phyloP scores from a whole-genome alignment of 1,284 basidiomycete species.

The Apiotrichum domesticum region DNA sequence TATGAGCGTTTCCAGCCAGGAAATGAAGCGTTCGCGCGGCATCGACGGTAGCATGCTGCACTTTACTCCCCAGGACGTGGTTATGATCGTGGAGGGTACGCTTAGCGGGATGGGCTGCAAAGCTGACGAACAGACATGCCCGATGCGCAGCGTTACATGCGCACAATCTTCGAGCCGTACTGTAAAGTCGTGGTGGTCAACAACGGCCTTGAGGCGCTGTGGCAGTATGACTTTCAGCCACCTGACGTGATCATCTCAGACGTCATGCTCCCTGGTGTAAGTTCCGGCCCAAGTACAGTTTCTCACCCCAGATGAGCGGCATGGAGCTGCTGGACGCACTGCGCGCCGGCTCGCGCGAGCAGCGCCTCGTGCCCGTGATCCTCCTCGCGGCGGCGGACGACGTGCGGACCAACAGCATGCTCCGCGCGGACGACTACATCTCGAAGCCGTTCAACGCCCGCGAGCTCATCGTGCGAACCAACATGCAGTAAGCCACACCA shows the following conservation, averaged over 20 bases:
- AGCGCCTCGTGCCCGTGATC: conserved; percentile 32
- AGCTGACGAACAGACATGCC: conserved; percentile 21
- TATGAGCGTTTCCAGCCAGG: background rate
- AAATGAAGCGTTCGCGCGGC: conserved; percentile 9
- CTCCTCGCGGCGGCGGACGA: conserved; percentile 41
- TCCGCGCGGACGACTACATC: conserved; percentile 47
- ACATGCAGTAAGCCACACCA: conserved; percentile 35
- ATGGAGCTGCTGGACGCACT: conserved; percentile 30
- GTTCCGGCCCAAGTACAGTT: conserved; percentile 1
- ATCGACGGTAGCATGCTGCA: conserved; percentile 39
- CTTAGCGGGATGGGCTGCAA: too few relatives aligned
- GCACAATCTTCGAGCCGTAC: conserved; percentile 40
- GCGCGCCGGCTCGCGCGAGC: conserved; percentile 16
- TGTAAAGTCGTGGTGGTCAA: conserved; percentile 45
- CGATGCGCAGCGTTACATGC: conserved; percentile 40
- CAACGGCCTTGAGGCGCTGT: conserved; percentile 46
- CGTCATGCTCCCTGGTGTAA: conserved; percentile 47
- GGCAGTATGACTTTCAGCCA: conserved; percentile 26
- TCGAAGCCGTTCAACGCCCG: conserved; percentile 43
- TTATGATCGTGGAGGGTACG: conserved; percentile 42
- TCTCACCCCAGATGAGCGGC: conserved; percentile 27
- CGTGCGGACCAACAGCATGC: conserved; percentile 15
- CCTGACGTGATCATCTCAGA: conserved; percentile 45
- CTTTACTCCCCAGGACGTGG: conserved; percentile 41
- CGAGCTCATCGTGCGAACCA: conserved; percentile 47